Evolutionary conservation across 352 stramenopile genomes (phyloP).

Genomic region (Phytophthora pluvialis): DNA sequence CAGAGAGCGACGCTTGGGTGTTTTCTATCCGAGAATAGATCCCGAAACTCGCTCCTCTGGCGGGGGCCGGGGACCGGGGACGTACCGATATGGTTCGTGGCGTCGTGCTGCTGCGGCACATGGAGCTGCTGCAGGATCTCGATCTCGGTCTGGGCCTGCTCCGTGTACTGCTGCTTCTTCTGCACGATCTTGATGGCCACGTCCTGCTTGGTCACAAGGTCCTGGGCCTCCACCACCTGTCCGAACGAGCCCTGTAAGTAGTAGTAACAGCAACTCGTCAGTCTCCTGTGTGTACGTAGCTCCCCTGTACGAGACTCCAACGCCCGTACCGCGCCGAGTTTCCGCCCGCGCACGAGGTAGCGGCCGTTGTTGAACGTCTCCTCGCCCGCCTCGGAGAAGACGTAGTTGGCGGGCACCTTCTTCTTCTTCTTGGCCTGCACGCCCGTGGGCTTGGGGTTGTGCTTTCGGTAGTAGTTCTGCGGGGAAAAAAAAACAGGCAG

Average conservation of each 20-base stretch:
- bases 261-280: conserved; percentile 24
- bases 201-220: conserved; percentile 78
- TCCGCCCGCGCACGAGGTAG: conserved; percentile 72
- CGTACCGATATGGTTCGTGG: conserved; percentile 93
- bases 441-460: conserved; percentile 60
- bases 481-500: not conserved
- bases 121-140: conserved; percentile 93
- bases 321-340: conserved; percentile 71
- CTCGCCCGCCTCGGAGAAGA: conserved; percentile 57
- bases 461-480: conserved; percentile 87
- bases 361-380: conserved; percentile 81
- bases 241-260: conserved; percentile 78
- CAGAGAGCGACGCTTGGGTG: conserved; percentile 14
- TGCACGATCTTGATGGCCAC: conserved; percentile 99
- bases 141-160: conserved; percentile 98
- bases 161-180: conserved; percentile 97
- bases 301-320: not conserved
- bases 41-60: conserved; percentile 1
- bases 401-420: conserved; percentile 57
- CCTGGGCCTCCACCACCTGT: conserved; percentile 80
- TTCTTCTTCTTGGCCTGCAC: conserved; percentile 69
- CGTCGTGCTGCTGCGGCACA: conserved; percentile 62
- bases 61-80: conserved; percentile 6
- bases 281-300: not conserved
- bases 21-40: conserved; percentile 33